Base-by-base conservation (phyloP, 495 filamentous ascomycete genomes). In the Penicillium longicatenatum region DNA sequence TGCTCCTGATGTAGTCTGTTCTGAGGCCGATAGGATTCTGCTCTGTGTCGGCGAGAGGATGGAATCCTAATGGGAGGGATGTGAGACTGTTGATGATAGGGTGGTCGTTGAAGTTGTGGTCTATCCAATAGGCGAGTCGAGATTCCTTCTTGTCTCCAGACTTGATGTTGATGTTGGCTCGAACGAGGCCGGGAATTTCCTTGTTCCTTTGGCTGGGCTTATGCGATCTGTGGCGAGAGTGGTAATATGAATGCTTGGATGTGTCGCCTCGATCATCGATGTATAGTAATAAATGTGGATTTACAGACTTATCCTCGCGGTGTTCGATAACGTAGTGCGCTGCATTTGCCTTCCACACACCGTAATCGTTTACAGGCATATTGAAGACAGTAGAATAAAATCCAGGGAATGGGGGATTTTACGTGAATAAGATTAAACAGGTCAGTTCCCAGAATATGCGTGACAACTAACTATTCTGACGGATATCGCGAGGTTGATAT, bases 1-100 rank as follows among this genome's bases (percentile, higher is more conserved):
- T 59, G 7, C 52, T 47, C 17, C 73, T 65, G 50, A 74, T 61
- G 51, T 68, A 74, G 61, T 76, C 73, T 49, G 73, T 59, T 30
- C 57, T 52, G 4, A 31, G 42, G 19, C 57, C 54, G 14, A 20
- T 24, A 17, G 50, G 43, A 8, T 21, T 20, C 22, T 39, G 9
- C 14, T 54, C 20, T n/a, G 56, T 45, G 24, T 50, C 26, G 1
- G 45, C 52, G 30, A 63, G 35, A n/a, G 57, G 31, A 22, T 63
- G 14, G 12, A 41, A 41, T 1, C 37, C 37, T n/a, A 17, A 41
- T 6, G 9, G 37, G 14, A 41, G 12, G 6, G 16, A 10, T 10
- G 37, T 7, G 0, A 41, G 37, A 6, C 12, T 16, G 17, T 41
- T 41, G 10, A 41, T 17, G 4, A 41, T 41, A 0, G 37, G 37